Evolutionary conservation across 805 yeast species (phyloP), one percentile per base, ranked within the genome.

Genomic region (Starmerella sp.): DNA sequence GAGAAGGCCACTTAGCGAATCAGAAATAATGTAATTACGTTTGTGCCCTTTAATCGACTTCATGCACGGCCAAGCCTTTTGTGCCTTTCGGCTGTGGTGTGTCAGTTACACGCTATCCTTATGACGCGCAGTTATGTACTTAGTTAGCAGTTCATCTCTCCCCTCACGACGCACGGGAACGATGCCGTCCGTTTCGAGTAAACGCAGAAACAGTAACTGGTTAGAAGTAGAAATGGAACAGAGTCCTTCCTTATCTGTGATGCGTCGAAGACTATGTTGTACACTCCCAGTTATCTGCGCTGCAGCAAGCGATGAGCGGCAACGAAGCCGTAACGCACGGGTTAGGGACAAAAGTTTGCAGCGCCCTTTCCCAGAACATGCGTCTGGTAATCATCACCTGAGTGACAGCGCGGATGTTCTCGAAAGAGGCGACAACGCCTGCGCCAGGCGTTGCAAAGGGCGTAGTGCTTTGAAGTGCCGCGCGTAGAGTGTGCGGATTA

Each of bases 21-120:
- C 54, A 52, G 46, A 41, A 30, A 41, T 29, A 32, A 15, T 39
- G 51, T 45, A 52, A 52, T 52, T 52, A 31, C 38, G 32, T 37
- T 6, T 29, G 44, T 37, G 51, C 13, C 44, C 22, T 30, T 38
- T 47, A 22, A 28, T 47, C 42, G 2, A 5, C 35, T n/a, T 9
- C 17, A 47, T 35, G 51, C 44, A 46, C 39, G 38, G 39, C 39
- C 39, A 32, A 46, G 49, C 49, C 34, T 46, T 46, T 39, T 34
- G 13, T 44, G 17, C 31, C 13, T 8, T 31, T 14, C 14, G n/a
- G 11, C 14, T 46, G 15, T 34, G 37, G 13, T 17, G 38, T 6
- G 11, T 46, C 15, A 15, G 48, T n/a, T 17, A 30, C 48, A 17
- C 31, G 49, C 14, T 46, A 46, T 28, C 8, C 43, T 39, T 29